These are phyloP conservation scores for Pyrus pyrifolia DNA, from an alignment of 306 rosid species.

Conservation along the genomic window DNA sequence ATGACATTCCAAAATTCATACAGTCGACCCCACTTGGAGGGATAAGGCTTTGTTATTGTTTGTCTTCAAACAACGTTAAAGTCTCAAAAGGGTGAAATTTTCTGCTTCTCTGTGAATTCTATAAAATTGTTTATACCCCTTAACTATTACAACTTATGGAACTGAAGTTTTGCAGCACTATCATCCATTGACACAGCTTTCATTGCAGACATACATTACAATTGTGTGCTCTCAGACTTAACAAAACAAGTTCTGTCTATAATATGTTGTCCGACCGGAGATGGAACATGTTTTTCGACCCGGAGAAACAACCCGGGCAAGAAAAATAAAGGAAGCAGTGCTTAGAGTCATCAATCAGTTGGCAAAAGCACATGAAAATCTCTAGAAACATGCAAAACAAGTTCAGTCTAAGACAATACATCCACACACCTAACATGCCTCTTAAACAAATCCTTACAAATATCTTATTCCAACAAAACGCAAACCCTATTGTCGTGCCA, in stretches of 20 bases:
- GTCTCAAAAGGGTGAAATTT: too few relatives aligned
- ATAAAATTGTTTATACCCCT: too few relatives aligned
- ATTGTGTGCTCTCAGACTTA: neutral
- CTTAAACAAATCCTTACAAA: neutral
- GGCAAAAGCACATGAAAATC: too few relatives aligned
- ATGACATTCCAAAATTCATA: too few relatives aligned
- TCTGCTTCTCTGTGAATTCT: too few relatives aligned
- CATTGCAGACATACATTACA: neutral
- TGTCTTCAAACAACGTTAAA: too few relatives aligned
- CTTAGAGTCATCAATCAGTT: neutral
- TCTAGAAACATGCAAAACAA: too few relatives aligned
- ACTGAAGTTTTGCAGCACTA: neutral
- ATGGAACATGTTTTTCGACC: neutral
- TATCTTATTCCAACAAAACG: neutral
- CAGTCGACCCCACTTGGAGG: too few relatives aligned
- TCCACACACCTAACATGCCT: too few relatives aligned
- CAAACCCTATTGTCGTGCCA: neutral
- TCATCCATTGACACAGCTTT: neutral
- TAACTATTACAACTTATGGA: too few relatives aligned
- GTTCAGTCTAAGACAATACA: too few relatives aligned
- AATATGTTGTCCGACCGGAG: neutral
- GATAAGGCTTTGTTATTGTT: too few relatives aligned
- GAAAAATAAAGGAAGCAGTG: neutral
- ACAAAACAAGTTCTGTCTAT: neutral
- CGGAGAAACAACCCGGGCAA: neutral